Percentiles rank a stretch among this genome's conserved stretches.
These are phyloP conservation scores for Diplodia sapinea DNA, from an alignment of 2,329 filamentous ascomycete species.

Conservation along the genomic window DNA sequence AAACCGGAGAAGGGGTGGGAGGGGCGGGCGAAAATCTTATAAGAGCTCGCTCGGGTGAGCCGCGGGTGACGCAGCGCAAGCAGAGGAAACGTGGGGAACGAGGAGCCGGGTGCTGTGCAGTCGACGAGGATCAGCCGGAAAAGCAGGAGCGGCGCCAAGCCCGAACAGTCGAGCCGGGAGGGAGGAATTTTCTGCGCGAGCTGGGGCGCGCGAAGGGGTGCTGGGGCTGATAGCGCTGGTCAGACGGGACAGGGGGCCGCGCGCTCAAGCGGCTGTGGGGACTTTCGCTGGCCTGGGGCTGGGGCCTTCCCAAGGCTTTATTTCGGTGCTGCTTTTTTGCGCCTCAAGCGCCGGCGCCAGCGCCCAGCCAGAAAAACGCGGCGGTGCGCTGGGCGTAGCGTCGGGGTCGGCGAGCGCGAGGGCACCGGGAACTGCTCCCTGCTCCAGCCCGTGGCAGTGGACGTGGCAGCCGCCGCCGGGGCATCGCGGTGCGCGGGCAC, in stretches of 20 bases:
- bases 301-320: constrained; percentile 28
- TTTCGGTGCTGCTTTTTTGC: constrained; percentile 23
- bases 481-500: background rate
- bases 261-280: constrained; percentile 23
- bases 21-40: constrained; percentile 44
- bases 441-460: background rate
- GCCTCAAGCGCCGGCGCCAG: constrained; percentile 22
- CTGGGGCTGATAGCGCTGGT: constrained; percentile 25
- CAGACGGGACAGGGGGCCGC: constrained; percentile 17
- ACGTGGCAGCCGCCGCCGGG: background rate
- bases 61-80: constrained; percentile 36
- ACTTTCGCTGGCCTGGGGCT: constrained; percentile 27
- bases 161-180: constrained; percentile 29
- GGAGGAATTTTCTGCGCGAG: constrained; percentile 31
- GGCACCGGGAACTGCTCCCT: background rate
- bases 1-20: constrained; percentile 45
- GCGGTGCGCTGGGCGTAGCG: constrained; percentile 13
- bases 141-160: constrained; percentile 31
- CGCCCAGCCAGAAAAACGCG: constrained; percentile 9
- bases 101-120: constrained; percentile 29
- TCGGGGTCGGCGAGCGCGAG: constrained; percentile 10
- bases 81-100: constrained; percentile 37
- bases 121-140: constrained; percentile 32
- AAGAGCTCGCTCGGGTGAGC: constrained; percentile 35
- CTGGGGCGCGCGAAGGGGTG: constrained; percentile 20